Percentiles rank a stretch among this genome's conserved stretches.
Conservation (phyloP, 805 yeast genomes). For the Metschnikowia shivogae region DNA sequence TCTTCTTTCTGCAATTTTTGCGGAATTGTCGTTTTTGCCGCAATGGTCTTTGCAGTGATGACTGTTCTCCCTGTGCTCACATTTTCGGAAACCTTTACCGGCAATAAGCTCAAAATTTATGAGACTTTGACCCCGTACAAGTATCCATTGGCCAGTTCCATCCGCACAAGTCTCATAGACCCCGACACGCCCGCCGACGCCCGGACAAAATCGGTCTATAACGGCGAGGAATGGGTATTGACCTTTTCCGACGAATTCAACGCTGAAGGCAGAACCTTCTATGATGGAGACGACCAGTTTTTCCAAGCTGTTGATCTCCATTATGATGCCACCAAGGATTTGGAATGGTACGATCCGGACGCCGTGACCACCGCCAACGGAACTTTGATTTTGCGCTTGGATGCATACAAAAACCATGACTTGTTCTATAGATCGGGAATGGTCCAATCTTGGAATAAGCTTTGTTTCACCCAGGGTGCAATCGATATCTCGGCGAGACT, state of each 20-base stretch:
- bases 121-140: slow-evolving; percentile 50
- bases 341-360: slow-evolving; percentile 96
- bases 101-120: slow-evolving; percentile 28
- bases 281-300: slow-evolving; percentile 87
- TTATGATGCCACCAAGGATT: slow-evolving; percentile 82
- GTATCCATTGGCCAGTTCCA: slow-evolving; percentile 55
- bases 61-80: slow-evolving; percentile 81
- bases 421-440: slow-evolving; percentile 84
- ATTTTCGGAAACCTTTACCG: slow-evolving; percentile 59
- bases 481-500: slow-evolving; percentile 72
- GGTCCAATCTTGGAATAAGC: slow-evolving; percentile 88
- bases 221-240: slow-evolving; percentile 52
- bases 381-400: slow-evolving; percentile 62
- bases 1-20: slow-evolving; percentile 57
- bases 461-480: slow-evolving; percentile 83
- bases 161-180: slow-evolving; percentile 61
- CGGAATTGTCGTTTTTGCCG: slow-evolving; percentile 52
- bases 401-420: slow-evolving; percentile 76
- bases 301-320: slow-evolving; percentile 82
- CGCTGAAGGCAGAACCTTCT: slow-evolving; percentile 84
- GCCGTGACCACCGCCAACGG: slow-evolving; percentile 78
- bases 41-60: slow-evolving; percentile 65
- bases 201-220: slow-evolving; percentile 37
- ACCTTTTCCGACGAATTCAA: slow-evolving; percentile 92
- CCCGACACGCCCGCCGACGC: slow-evolving; percentile 65